A percentile compares a stretch with the other conserved stretches of the same genome.
Conservation (phyloP, 2,329 filamentous ascomycete species). For the Phialemonium atrogriseum region DNA sequence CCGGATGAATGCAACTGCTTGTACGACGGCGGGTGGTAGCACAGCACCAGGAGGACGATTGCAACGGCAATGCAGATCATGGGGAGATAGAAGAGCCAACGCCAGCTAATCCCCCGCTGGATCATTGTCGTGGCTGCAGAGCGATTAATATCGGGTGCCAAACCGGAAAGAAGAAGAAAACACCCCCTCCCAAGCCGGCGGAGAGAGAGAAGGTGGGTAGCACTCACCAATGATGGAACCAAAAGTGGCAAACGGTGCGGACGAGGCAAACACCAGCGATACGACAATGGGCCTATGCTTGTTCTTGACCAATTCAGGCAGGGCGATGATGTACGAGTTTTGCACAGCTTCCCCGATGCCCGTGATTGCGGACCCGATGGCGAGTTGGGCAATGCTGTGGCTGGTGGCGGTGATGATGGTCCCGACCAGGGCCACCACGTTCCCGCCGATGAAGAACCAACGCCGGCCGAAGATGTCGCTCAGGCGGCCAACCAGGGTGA, state of each 20-base stretch:
- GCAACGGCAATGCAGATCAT: constrained; percentile 24
- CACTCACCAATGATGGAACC: constrained; percentile 21
- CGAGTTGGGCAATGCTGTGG: constrained; percentile 21
- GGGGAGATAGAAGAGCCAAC: constrained; percentile 32
- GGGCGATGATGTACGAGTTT: constrained; percentile 26
- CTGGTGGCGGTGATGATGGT: constrained; percentile 24
- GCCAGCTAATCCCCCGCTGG: constrained; percentile 23
- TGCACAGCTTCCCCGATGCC: constrained; percentile 27
- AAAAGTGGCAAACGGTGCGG: constrained; percentile 24
- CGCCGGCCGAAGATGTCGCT: constrained; percentile 28
- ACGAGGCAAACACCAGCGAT: constrained; percentile 23
- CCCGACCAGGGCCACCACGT: constrained; percentile 24
- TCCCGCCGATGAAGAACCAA: constrained; percentile 29
- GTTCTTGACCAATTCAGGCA: constrained; percentile 32
- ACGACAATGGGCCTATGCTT: constrained; percentile 27
- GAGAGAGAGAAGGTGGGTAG: too few species aligned
- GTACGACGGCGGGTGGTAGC: constrained; percentile 30
- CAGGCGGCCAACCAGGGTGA: constrained; percentile 26
- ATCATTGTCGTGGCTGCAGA: constrained; percentile 11
- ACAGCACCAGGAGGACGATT: constrained; percentile 25
- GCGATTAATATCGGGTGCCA: too few species aligned
- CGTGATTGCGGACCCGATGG: constrained; percentile 23
- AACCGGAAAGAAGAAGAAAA: too few species aligned
- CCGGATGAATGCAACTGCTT: constrained; percentile 29
- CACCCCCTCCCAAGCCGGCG: too few species aligned